Conservation (phyloP, 2,329 filamentous ascomycete genomes). For the Coniochaeta sp. region DNA sequence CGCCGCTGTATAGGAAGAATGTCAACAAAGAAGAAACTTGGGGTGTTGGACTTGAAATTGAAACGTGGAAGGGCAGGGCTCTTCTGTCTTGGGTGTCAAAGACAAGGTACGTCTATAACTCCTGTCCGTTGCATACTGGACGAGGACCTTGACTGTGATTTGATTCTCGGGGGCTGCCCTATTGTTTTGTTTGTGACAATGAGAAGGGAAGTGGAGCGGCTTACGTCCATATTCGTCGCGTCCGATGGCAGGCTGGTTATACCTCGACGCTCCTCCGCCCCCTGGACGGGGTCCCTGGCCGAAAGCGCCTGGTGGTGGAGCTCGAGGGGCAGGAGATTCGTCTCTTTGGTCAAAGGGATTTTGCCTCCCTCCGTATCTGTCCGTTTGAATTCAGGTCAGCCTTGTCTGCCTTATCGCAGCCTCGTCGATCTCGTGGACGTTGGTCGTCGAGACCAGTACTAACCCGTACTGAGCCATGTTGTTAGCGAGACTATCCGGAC, state of each 20-base stretch:
- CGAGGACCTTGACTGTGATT: not conserved
- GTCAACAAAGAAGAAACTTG: not conserved
- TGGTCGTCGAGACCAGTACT: constrained; percentile 18
- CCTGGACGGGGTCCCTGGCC: constrained; percentile 21
- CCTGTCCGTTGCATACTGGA: not conserved
- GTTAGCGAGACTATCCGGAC: constrained; percentile 20
- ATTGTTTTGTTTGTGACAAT: not conserved
- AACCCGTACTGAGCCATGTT: constrained; percentile 47
- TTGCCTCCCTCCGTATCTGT: constrained; percentile 27
- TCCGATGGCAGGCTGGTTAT: constrained; percentile 22
- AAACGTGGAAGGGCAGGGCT: no score
- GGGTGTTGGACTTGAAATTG: not conserved
- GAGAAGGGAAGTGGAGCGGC: constrained; percentile 5
- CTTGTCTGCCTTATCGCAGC: not conserved
- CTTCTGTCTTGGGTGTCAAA: no score
- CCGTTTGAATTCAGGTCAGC: not conserved
- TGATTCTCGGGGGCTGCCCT: not conserved
- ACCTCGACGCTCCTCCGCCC: constrained; percentile 14
- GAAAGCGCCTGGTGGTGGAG: constrained; percentile 18
- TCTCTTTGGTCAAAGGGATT: constrained; percentile 55
- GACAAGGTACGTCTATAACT: no score
- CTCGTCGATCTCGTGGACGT: not conserved
- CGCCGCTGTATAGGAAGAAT: constrained; percentile 19
- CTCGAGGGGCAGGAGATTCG: constrained; percentile 17
- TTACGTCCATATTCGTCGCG: constrained; percentile 28